These are phyloP conservation scores for Melampsora americana DNA, from an alignment of 1,284 basidiomycete species.

Conservation along the genomic window DNA sequence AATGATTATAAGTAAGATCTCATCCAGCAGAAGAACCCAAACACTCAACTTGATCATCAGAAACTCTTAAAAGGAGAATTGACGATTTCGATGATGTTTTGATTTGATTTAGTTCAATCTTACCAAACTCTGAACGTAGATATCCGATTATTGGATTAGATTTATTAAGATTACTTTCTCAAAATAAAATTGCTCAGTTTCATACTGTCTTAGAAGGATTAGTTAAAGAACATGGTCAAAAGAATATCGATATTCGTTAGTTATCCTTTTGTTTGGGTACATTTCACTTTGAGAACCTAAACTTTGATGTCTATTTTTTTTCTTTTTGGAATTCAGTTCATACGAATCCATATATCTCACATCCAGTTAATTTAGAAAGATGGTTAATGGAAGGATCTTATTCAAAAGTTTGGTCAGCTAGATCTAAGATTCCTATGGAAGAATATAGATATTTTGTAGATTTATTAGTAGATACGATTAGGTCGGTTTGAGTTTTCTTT, in stretches of 20 bases:
- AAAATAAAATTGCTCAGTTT: constrained; percentile 95
- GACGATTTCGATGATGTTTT: background rate
- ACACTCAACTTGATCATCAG: too few species aligned
- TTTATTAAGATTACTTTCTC: constrained; percentile 87
- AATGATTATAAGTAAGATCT: constrained; percentile 69
- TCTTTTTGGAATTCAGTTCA: constrained; percentile 10
- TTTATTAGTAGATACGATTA: constrained; percentile 33
- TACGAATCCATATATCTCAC: constrained; percentile 49
- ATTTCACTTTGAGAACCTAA: too few species aligned
- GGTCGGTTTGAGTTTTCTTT: background rate
- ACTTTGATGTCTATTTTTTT: too few species aligned
- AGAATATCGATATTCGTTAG: constrained; percentile 48
- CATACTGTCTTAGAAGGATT: constrained; percentile 85
- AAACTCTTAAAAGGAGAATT: background rate
- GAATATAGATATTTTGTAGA: constrained; percentile 39
- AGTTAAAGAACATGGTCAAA: constrained; percentile 41
- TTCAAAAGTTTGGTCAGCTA: constrained; percentile 93
- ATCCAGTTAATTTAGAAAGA: constrained; percentile 63
- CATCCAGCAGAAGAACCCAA: background rate
- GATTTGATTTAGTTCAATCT: constrained; percentile 60
- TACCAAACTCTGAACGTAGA: constrained; percentile 79
- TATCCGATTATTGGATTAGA: constrained; percentile 86
- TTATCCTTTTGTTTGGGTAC: too few species aligned
- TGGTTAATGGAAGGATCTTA: constrained; percentile 99
- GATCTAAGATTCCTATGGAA: constrained; percentile 63